A percentile compares a stretch with the other conserved stretches of the same genome.
phyloP scores from a whole-genome alignment of 768 basidiomycete species.

The Macrolepiota albuminosa region DNA sequence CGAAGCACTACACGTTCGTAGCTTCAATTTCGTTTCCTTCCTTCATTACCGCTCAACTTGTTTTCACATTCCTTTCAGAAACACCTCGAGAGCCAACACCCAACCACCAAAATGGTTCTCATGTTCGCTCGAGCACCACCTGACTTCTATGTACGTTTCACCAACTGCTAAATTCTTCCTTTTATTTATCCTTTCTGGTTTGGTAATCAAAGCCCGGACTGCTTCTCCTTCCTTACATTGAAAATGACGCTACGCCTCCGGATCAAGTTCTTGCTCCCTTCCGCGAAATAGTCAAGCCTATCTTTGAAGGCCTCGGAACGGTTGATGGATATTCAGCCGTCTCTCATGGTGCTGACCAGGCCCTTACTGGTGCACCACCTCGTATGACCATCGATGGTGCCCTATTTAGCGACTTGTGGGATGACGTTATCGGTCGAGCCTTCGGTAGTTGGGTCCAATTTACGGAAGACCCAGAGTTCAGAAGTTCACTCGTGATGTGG shows the following conservation, averaged over 20 bases:
- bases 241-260: conserved; percentile 5
- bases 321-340: conserved; percentile 13
- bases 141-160: background rate
- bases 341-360: conserved; percentile 13
- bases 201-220: background rate
- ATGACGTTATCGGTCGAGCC: conserved; percentile 13
- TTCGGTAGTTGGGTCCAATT: conserved; percentile 16
- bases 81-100: background rate
- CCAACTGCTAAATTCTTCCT: background rate
- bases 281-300: conserved; percentile 10
- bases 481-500: conserved; percentile 14
- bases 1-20: conserved; percentile 5
- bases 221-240: conserved; percentile 17
- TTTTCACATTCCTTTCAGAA: background rate
- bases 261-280: conserved; percentile 17
- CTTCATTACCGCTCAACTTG: background rate
- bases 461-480: conserved; percentile 12
- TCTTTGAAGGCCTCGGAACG: conserved; percentile 6
- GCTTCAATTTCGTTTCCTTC: background rate
- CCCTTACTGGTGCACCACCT: conserved; percentile 12
- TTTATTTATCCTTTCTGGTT: background rate
- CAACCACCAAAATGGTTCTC: background rate
- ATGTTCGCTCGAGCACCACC: background rate
- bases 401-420: conserved; percentile 17
- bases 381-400: conserved; percentile 14